Evolutionary conservation across 2,329 filamentous ascomycete genomes (phyloP).

Genomic region (Coniochaeta sp.): DNA sequence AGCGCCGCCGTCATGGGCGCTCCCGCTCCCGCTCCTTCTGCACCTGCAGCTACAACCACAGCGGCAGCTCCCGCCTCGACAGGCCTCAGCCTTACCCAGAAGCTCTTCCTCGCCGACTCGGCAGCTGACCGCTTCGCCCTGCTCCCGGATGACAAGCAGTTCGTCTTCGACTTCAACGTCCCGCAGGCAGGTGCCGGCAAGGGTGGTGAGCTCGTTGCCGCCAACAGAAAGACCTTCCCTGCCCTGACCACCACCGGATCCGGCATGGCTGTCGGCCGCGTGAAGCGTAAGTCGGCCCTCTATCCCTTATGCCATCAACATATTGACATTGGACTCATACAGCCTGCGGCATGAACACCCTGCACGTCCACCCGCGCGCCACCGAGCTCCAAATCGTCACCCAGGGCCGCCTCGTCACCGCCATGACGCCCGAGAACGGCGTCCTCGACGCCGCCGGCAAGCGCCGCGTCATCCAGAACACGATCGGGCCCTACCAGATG

Average conservation of each 20-base stretch:
- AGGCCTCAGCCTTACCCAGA: conserved; percentile 22
- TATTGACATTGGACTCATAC: neutral
- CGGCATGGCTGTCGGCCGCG: conserved; percentile 43
- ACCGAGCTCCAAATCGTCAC: conserved; percentile 46
- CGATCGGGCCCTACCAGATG: conserved; percentile 36
- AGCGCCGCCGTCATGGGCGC: conserved; percentile 24
- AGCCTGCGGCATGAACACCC: conserved; percentile 43
- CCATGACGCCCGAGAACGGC: conserved; percentile 47
- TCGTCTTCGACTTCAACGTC: conserved; percentile 42
- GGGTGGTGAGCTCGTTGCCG: conserved; percentile 42
- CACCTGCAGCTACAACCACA: neutral
- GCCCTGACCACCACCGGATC: conserved; percentile 45
- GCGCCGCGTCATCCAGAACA: conserved; percentile 27
- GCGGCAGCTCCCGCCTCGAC: conserved; percentile 8
- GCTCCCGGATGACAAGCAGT: conserved; percentile 34
- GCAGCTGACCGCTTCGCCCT: conserved; percentile 35
- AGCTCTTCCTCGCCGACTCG: conserved; percentile 32
- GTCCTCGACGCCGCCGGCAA: conserved; percentile 29
- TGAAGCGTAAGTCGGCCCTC: conserved; percentile 29
- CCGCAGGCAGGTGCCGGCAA: conserved; percentile 24
- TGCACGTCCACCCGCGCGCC: conserved; percentile 47
- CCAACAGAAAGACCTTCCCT: conserved; percentile 51
- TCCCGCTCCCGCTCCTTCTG: conserved; percentile 7
- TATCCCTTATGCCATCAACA: too few species aligned
- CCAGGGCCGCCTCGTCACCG: conserved; percentile 38